Percentiles rank a stretch among this genome's conserved stretches.
Conservation (phyloP, 441 rosid genomes). For the Lepidium campestre region DNA sequence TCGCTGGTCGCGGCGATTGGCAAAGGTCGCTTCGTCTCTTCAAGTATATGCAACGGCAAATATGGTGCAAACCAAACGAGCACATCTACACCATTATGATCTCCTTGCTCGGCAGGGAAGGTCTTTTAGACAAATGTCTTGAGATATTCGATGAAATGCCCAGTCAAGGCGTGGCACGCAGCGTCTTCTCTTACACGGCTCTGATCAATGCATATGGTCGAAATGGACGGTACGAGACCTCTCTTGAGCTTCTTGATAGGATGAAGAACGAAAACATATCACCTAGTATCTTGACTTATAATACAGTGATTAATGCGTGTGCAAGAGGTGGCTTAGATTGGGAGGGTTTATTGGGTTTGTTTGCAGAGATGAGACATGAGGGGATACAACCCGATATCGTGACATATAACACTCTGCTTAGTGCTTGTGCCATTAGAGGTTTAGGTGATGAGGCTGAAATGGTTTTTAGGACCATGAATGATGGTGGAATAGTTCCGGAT, state of each 20-base stretch:
- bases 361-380: conserved; percentile 94
- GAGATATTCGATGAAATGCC: conserved; percentile 94
- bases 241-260: conserved; percentile 70
- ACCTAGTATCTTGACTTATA: conserved; percentile 82
- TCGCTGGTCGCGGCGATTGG: conserved; percentile 93
- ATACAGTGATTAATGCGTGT: conserved; percentile 83
- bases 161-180: conserved; percentile 60
- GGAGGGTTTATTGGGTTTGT: conserved; percentile 87
- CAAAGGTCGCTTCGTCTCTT: conserved; percentile 86
- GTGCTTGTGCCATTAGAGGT: conserved; percentile 82
- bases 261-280: conserved; percentile 76
- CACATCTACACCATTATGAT: conserved; percentile 90
- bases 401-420: conserved; percentile 82
- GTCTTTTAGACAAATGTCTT: conserved; percentile 68
- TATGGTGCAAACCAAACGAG: conserved; percentile 95
- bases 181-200: conserved; percentile 84
- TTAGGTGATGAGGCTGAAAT: conserved; percentile 88
- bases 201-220: conserved; percentile 87
- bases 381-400: conserved; percentile 78
- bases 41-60: conserved; percentile 94
- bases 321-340: conserved; percentile 88
- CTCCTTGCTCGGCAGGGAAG: conserved; percentile 81
- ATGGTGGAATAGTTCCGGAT: conserved; percentile 86
- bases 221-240: conserved; percentile 62
- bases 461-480: conserved; percentile 93